Evolutionary conservation across 2,329 filamentous ascomycete genomes (phyloP), one percentile per base, ranked within the genome.

Genomic region (Fusarium agapanthi): DNA sequence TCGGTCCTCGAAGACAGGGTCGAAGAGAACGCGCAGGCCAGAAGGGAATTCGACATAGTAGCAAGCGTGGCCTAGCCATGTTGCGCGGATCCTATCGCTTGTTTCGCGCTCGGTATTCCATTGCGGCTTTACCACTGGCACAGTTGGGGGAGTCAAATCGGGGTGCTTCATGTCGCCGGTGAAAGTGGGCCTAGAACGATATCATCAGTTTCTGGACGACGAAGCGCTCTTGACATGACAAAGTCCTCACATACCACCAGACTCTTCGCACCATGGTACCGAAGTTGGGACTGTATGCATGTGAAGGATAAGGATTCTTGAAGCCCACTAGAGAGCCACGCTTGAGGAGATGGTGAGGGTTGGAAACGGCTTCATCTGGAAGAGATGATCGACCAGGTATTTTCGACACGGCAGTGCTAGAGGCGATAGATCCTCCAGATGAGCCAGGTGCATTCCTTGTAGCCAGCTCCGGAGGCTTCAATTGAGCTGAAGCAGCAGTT

Each of bases 21-120:
- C 95, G 80, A 97, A 98, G 7, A 98, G 88, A 7, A 97, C 94
- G 61, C 95, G 91, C 59, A 98, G 86, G 2, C 95, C 95, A 20
- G 89, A 88, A 4, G 95, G 94, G 77, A 95, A 98, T 81, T 98
- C 95, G 75, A 97, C 90, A 78, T 94, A 95, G 84, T 95, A 97
- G 84, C 95, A 97, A 7, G 95, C 95, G 81, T 98, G 95, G 40
- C 95, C 95, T 6, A 98, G 90, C 95, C 95, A 98, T 44, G 95
- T 98, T 38, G 95, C 93, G 60, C 95, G 90, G 30, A 98, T 87
- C 44, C 88, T 86, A 24, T 81, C 76, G 18, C 83, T 83, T 18
- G 87, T 88, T 9, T 86, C 82, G 61, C 93, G 89, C 20, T 84
- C 84, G 3, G 89, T 82, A 15, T 93, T 86, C 81, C 95, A 95